These are phyloP conservation scores for Mycogone perniciosa DNA, from an alignment of 2,329 filamentous ascomycete species.

Conservation along the genomic window DNA sequence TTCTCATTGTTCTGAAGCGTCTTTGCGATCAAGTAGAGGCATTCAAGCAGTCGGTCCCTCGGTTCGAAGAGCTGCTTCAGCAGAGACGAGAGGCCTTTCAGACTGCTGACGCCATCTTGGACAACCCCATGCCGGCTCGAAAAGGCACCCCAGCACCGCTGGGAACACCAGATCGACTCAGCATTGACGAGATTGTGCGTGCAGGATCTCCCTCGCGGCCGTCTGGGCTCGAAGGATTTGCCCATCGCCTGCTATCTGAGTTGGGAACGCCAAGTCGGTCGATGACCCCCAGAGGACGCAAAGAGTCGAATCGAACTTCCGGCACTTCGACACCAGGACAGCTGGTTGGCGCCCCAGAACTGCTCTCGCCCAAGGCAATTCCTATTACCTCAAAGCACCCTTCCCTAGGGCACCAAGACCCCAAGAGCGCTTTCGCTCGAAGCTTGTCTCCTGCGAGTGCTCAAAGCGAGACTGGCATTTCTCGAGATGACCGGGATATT, in stretches of 20 bases:
- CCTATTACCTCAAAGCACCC: constrained; percentile 39
- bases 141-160: constrained; percentile 26
- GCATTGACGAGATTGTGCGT: constrained; percentile 38
- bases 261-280: constrained; percentile 48
- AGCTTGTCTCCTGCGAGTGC: constrained; percentile 37
- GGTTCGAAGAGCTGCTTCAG: constrained; percentile 66
- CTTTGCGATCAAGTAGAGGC: constrained; percentile 56
- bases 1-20: constrained; percentile 52
- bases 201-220: constrained; percentile 47
- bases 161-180: constrained; percentile 36
- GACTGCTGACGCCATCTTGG: constrained; percentile 46
- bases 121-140: constrained; percentile 26
- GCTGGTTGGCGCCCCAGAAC: constrained; percentile 14
- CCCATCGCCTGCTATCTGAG: constrained; percentile 57
- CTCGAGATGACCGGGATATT: constrained; percentile 27
- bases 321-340: constrained; percentile 26
- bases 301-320: constrained; percentile 33
- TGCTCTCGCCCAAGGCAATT: constrained; percentile 24
- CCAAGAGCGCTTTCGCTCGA: constrained; percentile 26
- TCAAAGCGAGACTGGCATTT: constrained; percentile 20
- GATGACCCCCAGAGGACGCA: constrained; percentile 44
- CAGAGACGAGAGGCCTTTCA: constrained; percentile 59
- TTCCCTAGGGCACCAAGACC: constrained; percentile 30
- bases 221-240: constrained; percentile 53
- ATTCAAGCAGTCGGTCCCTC: constrained; percentile 59